These are phyloP conservation scores for Pseudogymnoascus sp. DNA, from an alignment of 2,329 filamentous ascomycete species.

Conservation along the genomic window DNA sequence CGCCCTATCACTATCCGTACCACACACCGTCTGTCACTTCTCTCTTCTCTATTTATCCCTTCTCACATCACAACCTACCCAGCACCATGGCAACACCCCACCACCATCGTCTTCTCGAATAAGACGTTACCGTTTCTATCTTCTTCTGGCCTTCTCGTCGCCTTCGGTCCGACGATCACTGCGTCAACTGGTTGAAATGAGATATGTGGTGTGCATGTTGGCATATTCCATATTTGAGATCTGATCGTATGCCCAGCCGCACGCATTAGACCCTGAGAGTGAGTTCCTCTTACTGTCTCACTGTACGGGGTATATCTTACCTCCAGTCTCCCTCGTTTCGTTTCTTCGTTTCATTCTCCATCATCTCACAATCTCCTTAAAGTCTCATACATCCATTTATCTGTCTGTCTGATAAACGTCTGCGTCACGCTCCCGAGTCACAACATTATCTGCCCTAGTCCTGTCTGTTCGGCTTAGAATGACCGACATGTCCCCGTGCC, in stretches of 20 bases:
- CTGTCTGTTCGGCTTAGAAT: conserved; percentile 1
- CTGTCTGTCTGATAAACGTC: neutral
- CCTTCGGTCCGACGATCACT: neutral
- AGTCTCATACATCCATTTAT: neutral
- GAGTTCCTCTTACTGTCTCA: conserved; percentile 1
- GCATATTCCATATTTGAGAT: conserved; percentile 4
- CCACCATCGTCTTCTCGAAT: neutral
- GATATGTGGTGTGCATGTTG: neutral
- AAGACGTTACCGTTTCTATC: neutral
- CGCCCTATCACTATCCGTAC: neutral
- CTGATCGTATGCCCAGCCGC: neutral
- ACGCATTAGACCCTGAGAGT: neutral
- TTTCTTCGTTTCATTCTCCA: neutral
- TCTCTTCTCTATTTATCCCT: neutral
- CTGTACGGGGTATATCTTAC: neutral
- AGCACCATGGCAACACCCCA: neutral
- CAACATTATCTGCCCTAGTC: neutral
- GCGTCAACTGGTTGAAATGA: neutral
- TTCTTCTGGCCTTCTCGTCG: neutral
- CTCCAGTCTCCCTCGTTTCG: neutral
- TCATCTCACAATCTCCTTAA: neutral
- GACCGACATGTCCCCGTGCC: conserved; percentile 3
- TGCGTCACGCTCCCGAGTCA: neutral
- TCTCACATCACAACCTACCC: neutral
- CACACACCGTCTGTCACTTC: neutral